phyloP scores from a whole-genome alignment of 345 rosid genomes.

The Mallotus nudiflorus region DNA sequence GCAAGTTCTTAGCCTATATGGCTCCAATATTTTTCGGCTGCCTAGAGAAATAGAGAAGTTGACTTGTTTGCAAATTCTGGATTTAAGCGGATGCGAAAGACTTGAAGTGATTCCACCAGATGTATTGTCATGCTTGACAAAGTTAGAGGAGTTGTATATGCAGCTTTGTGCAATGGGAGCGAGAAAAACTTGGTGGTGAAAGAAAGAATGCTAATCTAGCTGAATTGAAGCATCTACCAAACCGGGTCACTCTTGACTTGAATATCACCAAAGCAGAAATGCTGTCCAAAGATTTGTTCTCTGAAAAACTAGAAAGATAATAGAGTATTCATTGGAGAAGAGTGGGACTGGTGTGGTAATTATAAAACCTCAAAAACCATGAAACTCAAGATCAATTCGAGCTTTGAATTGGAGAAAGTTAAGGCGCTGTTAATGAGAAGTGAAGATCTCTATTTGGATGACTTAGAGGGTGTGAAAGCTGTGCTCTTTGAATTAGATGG shows the following conservation, averaged over 20 bases:
- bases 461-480: slow-evolving; percentile 8
- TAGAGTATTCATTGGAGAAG: too few relatives aligned
- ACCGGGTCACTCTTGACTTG: too few relatives aligned
- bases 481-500: slow-evolving; percentile 9
- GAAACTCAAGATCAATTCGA: too few relatives aligned
- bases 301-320: too few relatives aligned
- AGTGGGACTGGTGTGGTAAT: too few relatives aligned
- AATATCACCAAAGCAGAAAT: too few relatives aligned
- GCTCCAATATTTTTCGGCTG: slow-evolving; percentile 11
- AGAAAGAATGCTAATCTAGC: too few relatives aligned
- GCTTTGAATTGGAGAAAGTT: too few relatives aligned
- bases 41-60: slow-evolving; percentile 17
- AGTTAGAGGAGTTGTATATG: slow-evolving; percentile 28
- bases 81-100: slow-evolving; percentile 14
- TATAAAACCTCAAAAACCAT: too few relatives aligned
- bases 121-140: slow-evolving; percentile 10
- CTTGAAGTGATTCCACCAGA: slow-evolving; percentile 22
- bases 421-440: slow-evolving; percentile 8
- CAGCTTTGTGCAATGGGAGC: slow-evolving; percentile 24
- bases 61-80: slow-evolving; percentile 17
- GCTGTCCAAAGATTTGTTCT: too few relatives aligned
- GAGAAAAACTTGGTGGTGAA: too few relatives aligned
- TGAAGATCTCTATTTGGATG: slow-evolving; percentile 16
- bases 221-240: too few relatives aligned
- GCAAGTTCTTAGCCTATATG: slow-evolving; percentile 13